A percentile compares a stretch with the other conserved stretches of the same genome.
Evolutionary conservation across 306 rosid species (phyloP).

Genomic region (Ormosia emarginata): DNA sequence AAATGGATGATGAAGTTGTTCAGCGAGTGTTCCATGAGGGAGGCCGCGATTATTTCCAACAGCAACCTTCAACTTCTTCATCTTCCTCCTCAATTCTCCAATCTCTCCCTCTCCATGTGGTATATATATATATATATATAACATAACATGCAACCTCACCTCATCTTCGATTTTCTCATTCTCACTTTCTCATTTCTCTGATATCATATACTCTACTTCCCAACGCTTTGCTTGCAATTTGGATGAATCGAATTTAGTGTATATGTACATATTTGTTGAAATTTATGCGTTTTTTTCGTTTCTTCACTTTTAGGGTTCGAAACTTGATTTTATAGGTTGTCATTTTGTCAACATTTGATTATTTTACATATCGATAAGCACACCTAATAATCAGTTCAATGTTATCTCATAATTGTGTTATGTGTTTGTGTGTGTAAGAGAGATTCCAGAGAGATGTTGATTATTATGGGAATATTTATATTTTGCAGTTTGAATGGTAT

Average conservation of each 20-base stretch:
- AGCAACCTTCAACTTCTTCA: slow-evolving; percentile 83
- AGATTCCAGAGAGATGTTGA: background rate
- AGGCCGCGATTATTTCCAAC: slow-evolving; percentile 93
- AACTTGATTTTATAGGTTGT: background rate
- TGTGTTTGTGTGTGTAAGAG: background rate
- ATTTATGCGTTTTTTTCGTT: background rate
- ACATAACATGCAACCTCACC: background rate
- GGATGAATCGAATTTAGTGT: background rate
- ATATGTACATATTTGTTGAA: background rate
- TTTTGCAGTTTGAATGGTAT: background rate
- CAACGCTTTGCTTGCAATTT: background rate
- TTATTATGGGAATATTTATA: background rate
- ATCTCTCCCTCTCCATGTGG: slow-evolving; percentile 98
- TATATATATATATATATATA: slow-evolving; percentile 8
- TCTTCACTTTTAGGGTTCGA: slow-evolving; percentile 26
- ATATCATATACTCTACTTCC: background rate
- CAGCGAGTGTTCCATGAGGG: slow-evolving; percentile 98
- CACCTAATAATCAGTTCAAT: background rate
- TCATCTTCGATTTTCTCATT: background rate
- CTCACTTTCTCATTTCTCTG: background rate
- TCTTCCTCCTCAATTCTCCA: slow-evolving; percentile 89
- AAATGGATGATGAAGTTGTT: slow-evolving; percentile 86
- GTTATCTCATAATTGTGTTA: background rate
- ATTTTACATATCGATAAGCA: background rate
- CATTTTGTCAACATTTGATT: background rate